These are phyloP conservation scores for Hypericum perforatum DNA, from an alignment of 345 rosid species.

Conservation along the genomic window DNA sequence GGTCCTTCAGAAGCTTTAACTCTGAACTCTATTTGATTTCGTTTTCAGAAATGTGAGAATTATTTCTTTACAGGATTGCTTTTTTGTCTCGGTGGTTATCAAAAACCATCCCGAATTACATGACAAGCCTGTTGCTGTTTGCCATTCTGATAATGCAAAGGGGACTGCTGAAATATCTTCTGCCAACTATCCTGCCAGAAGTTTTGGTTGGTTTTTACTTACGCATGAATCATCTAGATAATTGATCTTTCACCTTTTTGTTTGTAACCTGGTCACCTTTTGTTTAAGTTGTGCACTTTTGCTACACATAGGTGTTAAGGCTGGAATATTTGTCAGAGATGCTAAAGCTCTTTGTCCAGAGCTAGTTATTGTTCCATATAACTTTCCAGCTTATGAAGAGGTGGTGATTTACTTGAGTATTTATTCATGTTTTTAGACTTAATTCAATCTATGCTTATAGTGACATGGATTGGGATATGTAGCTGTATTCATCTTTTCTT, in stretches of 20 bases:
- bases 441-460: background rate
- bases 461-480: background rate
- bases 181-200: conserved; percentile 90
- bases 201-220: conserved; percentile 50
- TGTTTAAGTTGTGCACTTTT: conserved; percentile 10
- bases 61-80: conserved; percentile 60
- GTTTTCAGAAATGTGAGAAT: no score
- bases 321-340: conserved; percentile 92
- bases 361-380: conserved; percentile 72
- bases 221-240: conserved; percentile 13
- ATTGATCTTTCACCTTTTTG: conserved; percentile 7
- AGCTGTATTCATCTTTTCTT: conserved; percentile 10
- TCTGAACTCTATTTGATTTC: no score
- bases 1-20: no score
- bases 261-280: conserved; percentile 7
- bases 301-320: conserved; percentile 47
- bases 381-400: conserved; percentile 85
- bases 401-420: conserved; percentile 23
- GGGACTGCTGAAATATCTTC: conserved; percentile 99
- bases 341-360: conserved; percentile 87
- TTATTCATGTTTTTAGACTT: conserved; percentile 2
- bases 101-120: conserved; percentile 56
- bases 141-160: conserved; percentile 83
- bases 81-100: conserved; percentile 86
- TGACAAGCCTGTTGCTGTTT: conserved; percentile 80